Conservation (phyloP, 169 alveolate species). For the Cryptosporidium parvum region DNA sequence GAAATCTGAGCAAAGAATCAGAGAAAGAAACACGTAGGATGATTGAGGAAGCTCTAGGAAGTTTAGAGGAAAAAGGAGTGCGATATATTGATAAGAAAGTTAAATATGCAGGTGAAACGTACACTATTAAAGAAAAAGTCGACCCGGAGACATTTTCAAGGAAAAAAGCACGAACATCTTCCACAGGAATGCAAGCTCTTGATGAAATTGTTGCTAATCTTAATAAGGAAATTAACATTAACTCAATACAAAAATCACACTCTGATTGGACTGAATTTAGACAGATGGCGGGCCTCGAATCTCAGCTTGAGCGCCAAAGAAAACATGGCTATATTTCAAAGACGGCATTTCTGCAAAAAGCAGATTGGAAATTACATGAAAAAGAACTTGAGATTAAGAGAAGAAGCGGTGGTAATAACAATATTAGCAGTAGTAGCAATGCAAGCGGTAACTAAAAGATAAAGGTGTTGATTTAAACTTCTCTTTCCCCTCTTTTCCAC, state of each 20-base stretch:
- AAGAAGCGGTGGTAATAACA: not conserved
- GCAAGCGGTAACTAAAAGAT: not conserved
- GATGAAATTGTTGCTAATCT: constrained; percentile 30
- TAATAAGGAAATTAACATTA: constrained; percentile 3
- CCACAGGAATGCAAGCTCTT: constrained; percentile 27
- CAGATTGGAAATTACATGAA: constrained; percentile 71
- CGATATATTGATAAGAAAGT: constrained; percentile 45
- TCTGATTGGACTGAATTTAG: constrained; percentile 72
- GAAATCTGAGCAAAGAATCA: constrained; percentile 15
- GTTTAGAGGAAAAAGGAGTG: constrained; percentile 12
- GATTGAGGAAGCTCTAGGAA: constrained; percentile 41
- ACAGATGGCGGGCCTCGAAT: constrained; percentile 70
- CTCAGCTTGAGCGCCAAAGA: constrained; percentile 66
- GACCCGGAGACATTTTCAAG: constrained; percentile 1
- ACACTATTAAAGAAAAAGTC: constrained; percentile 28
- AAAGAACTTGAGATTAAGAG: constrained; percentile 45
- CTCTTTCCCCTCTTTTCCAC: too few relatives aligned
- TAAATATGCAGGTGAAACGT: constrained; percentile 69
- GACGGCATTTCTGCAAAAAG: constrained; percentile 68
- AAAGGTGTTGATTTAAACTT: too few relatives aligned
- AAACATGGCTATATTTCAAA: constrained; percentile 71
- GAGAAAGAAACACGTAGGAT: constrained; percentile 28
- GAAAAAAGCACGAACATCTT: not conserved
- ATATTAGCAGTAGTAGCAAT: not conserved
- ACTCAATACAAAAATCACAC: constrained; percentile 68